Base-by-base conservation (phyloP, 345 rosid genomes). In the Eucalyptus victrix region DNA sequence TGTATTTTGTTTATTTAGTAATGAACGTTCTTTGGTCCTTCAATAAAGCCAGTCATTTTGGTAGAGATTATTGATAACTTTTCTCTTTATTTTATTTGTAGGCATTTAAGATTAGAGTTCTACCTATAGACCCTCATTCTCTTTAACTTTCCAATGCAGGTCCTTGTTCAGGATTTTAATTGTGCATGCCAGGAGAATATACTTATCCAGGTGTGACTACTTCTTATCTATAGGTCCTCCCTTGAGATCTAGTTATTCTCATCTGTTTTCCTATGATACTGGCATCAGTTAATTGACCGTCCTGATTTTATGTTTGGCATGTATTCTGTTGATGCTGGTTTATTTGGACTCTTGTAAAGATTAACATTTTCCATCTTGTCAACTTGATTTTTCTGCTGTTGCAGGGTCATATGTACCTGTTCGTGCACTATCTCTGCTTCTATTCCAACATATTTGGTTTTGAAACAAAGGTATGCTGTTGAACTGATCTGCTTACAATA, bases 321-420 rank as follows among this genome's bases (percentile, higher is more conserved):
- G 56, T 86, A 85, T 90, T 87, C 23, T 44, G 67, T 26, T 49
- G 76, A 51, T 49, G 88, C 69, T 40, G 50, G 62, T 67, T 65
- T 81, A 81, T 50, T 86, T 86, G 42, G 26, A 86, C 88, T 49
- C 34, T 86, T 53, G 56, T 34, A 53, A 53, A 19, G 18, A 62
- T 50, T 42, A 34, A 30, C 49, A 44, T 87, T 28, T 86, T 86
- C 60, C 47, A 76, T 21, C 30, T 76, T 76, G 83, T 76, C 13
- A 76, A 37, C 24, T 37, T 37, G 83, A 44, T 89, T 90, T 50
- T 89, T 88, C 88, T 67, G 90, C 30, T 91, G 83, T 62, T 93
- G 91, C 97, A 97, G 99, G 99, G 99, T 88, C 99, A 97, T 90
- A 96, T 97, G 98, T 97, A 97, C 94, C 95, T 97, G 89, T 97